These are phyloP conservation scores for Heterobasidion irregulare DNA, from an alignment of 1,284 basidiomycete species.

Conservation along the genomic window DNA sequence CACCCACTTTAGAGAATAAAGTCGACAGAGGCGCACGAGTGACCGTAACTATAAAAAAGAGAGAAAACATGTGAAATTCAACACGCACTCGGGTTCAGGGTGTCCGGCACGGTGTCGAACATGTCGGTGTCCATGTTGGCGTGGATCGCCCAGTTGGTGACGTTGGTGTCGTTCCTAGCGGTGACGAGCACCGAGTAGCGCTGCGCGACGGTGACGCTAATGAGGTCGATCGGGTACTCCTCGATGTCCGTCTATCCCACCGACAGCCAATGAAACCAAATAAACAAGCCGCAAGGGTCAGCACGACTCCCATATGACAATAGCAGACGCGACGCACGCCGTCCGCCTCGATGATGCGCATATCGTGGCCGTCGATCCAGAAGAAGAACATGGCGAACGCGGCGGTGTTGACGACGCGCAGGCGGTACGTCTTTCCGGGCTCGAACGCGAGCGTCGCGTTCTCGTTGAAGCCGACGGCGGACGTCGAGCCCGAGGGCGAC, in stretches of 20 bases:
- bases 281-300: not conserved
- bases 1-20: no score
- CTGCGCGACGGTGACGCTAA: constrained; percentile 81
- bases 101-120: constrained; percentile 76
- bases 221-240: constrained; percentile 59
- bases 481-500: constrained; percentile 33
- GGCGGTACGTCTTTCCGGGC: constrained; percentile 74
- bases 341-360: constrained; percentile 86
- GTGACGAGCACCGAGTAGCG: constrained; percentile 91
- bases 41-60: not conserved
- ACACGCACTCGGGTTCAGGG: constrained; percentile 66
- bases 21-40: not conserved
- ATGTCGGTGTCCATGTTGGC: constrained; percentile 83
- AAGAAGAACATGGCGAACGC: constrained; percentile 74
- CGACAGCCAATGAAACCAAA: not conserved
- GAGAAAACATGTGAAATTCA: not conserved
- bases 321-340: constrained; percentile 43
- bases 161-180: constrained; percentile 76
- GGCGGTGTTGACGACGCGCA: constrained; percentile 71
- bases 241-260: constrained; percentile 60
- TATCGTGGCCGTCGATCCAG: constrained; percentile 88
- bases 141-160: constrained; percentile 80
- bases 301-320: not conserved
- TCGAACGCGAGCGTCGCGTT: constrained; percentile 81
- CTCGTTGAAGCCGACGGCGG: constrained; percentile 73